These are phyloP conservation scores for Chrysanthemum makinoi DNA, from an alignment of 129 eudicot species.

Conservation along the genomic window DNA sequence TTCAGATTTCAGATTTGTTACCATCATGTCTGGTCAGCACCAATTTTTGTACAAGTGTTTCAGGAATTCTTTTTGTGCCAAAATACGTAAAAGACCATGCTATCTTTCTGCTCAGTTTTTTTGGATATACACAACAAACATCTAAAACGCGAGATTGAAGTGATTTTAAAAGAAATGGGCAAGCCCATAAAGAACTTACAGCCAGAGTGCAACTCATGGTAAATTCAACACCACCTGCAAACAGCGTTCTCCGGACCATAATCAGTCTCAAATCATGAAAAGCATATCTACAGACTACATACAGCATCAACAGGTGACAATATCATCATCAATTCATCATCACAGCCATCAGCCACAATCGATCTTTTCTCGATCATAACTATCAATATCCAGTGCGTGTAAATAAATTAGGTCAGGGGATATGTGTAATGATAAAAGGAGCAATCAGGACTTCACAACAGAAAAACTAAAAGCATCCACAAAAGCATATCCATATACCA, in stretches of 20 bases:
- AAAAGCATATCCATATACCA: constrained; percentile 5
- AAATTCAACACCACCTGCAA: constrained; percentile 30
- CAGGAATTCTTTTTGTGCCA: not conserved
- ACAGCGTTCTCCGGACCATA: constrained; percentile 19
- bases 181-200: constrained; percentile 23
- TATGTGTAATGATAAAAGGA: not conserved
- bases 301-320: constrained; percentile 47
- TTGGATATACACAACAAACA: constrained; percentile 17
- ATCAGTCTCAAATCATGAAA: constrained; percentile 17
- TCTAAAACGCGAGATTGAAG: constrained; percentile 4
- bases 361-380: constrained; percentile 49
- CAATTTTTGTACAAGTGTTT: not conserved
- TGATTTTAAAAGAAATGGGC: not conserved
- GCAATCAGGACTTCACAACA: not conserved
- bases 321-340: constrained; percentile 36
- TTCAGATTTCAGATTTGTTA: constrained; percentile 3
- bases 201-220: not conserved
- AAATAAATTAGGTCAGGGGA: not conserved
- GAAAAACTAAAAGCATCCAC: constrained; percentile 13
- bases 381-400: constrained; percentile 39
- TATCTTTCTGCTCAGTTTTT: constrained; percentile 13
- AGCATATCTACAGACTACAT: constrained; percentile 27
- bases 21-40: constrained; percentile 1
- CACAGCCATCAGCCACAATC: constrained; percentile 34
- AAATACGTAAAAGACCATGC: not conserved